Percentiles rank a stretch among this genome's conserved stretches.
These are phyloP conservation scores for Pythium sukuiense DNA, from an alignment of 352 stramenopile genomes.

Conservation along the genomic window DNA sequence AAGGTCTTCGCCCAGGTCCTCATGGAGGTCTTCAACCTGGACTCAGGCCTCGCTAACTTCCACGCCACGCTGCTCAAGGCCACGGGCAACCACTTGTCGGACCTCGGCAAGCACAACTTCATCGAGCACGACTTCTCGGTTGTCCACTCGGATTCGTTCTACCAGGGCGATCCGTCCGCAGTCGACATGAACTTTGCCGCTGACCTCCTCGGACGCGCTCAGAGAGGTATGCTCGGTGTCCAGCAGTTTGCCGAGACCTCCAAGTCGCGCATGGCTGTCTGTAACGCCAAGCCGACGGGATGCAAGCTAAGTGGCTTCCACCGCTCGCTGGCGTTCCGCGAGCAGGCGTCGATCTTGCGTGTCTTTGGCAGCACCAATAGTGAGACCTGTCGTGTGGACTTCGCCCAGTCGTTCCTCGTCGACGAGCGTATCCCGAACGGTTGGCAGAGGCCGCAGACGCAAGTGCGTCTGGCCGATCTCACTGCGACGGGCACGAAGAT, in stretches of 20 bases:
- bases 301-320: conserved; percentile 15
- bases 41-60: conserved; percentile 27
- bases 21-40: background rate
- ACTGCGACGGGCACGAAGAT: background rate
- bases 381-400: conserved; percentile 21
- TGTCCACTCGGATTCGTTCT: conserved; percentile 38
- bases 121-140: conserved; percentile 59
- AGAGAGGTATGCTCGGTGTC: conserved; percentile 10
- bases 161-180: conserved; percentile 33
- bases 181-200: conserved; percentile 35
- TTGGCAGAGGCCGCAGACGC: background rate
- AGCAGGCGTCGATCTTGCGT: conserved; percentile 16
- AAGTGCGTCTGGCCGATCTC: background rate
- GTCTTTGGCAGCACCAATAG: conserved; percentile 10
- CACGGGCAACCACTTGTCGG: conserved; percentile 5
- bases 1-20: background rate
- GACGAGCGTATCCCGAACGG: conserved; percentile 12
- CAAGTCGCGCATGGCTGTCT: background rate
- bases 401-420: conserved; percentile 14
- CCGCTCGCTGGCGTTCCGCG: conserved; percentile 14
- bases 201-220: conserved; percentile 29
- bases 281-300: conserved; percentile 16
- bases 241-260: conserved; percentile 8
- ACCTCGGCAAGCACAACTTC: conserved; percentile 46
- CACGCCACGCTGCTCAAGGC: conserved; percentile 31